phyloP scores from a whole-genome alignment of 192 early-diverging fungal genomes.

The Coemansia nantahalensis region DNA sequence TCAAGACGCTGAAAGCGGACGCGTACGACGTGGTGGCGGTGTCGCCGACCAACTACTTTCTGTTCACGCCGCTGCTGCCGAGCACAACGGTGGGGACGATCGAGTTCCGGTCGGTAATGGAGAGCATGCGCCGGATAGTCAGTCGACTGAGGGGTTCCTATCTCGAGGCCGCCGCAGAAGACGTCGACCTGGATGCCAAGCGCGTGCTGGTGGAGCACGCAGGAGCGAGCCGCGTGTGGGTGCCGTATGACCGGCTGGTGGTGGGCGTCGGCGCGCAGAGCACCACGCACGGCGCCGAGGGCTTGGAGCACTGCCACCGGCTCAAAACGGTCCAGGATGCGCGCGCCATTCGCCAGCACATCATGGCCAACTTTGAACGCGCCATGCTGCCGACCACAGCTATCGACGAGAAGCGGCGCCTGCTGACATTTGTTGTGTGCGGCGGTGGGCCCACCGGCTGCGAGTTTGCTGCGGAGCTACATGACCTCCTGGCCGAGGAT shows the following conservation, averaged over 20 bases:
- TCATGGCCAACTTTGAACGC: constrained; percentile 78
- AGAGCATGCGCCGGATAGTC: constrained; percentile 83
- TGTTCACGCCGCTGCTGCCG: constrained; percentile 70
- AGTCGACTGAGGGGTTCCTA: no score
- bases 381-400: constrained; percentile 68
- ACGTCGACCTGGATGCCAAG: constrained; percentile 75
- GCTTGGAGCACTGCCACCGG: constrained; percentile 82
- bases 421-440: constrained; percentile 81
- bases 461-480: constrained; percentile 71
- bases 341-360: constrained; percentile 70
- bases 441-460: constrained; percentile 87
- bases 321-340: constrained; percentile 86
- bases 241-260: constrained; percentile 85
- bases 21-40: constrained; percentile 77
- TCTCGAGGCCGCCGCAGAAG: no score
- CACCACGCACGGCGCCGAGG: constrained; percentile 87
- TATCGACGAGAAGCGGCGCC: constrained; percentile 59
- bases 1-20: constrained; percentile 69
- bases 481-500: constrained; percentile 84
- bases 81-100: constrained; percentile 86
- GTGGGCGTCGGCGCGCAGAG: constrained; percentile 76
- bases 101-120: constrained; percentile 82
- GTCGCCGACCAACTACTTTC: constrained; percentile 86
- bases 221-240: no score
- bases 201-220: constrained; percentile 71